Conservation (phyloP, 257 asterid genomes). For the Scutellaria baicalensis region DNA sequence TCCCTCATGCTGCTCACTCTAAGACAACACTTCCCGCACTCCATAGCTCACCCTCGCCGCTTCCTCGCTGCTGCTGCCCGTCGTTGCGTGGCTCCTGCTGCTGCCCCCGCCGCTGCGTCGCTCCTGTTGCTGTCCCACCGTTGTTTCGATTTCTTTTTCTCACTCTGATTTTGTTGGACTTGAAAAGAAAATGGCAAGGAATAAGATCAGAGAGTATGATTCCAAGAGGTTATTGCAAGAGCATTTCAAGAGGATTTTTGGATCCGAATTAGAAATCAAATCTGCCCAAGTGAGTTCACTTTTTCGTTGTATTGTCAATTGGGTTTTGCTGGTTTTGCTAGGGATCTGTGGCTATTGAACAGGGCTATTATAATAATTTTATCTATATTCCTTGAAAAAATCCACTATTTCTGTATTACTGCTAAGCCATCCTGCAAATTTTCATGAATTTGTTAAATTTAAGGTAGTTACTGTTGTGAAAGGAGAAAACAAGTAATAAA, state of each 20-base stretch:
- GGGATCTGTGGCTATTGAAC: background rate
- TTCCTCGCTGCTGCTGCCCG: no score
- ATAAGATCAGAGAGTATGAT: conserved; percentile 98
- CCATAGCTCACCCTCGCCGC: no score
- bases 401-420: background rate
- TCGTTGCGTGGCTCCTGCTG: no score
- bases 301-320: background rate
- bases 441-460: background rate
- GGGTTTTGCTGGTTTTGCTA: background rate
- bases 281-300: conserved; percentile 62
- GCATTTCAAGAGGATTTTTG: conserved; percentile 82
- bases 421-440: background rate
- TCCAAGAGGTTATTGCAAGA: conserved; percentile 91
- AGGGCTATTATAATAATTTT: background rate
- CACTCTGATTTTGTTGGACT: background rate
- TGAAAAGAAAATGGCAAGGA: conserved; percentile 63
- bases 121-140: no score
- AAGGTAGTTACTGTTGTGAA: background rate
- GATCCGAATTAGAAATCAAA: conserved; percentile 70
- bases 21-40: no score
- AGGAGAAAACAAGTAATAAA: background rate
- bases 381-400: background rate
- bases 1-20: no score
- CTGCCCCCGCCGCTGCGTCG: no score
- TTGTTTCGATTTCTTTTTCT: background rate